Evolutionary conservation across 2,329 filamentous ascomycete species (phyloP).

Genomic region (Pestalotiopsis sp.): DNA sequence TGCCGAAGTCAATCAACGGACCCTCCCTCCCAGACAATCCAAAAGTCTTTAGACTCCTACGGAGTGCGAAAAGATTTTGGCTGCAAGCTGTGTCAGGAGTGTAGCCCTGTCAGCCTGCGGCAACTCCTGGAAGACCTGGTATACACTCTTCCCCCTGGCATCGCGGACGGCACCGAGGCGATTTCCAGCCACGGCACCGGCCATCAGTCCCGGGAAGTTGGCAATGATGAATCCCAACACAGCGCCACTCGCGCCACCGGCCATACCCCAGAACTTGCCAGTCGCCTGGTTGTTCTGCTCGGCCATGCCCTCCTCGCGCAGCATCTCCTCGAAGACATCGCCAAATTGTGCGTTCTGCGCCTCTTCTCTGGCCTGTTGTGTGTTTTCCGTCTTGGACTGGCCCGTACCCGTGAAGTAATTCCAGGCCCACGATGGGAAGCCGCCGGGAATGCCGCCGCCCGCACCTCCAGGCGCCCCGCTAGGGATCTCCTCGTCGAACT

Average conservation of each 20-base stretch:
- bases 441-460: slow-evolving; percentile 33
- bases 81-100: slow-evolving; percentile 81
- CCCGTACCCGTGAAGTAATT: slow-evolving; percentile 53
- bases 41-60: slow-evolving; percentile 53
- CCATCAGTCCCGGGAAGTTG: slow-evolving; percentile 86
- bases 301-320: slow-evolving; percentile 82
- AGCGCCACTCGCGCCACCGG: slow-evolving; percentile 85
- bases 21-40: too few relatives aligned
- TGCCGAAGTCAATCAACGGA: neutral
- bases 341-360: slow-evolving; percentile 82
- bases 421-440: slow-evolving; percentile 74
- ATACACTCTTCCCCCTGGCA: slow-evolving; percentile 92
- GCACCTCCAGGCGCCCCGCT: slow-evolving; percentile 45
- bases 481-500: slow-evolving; percentile 41
- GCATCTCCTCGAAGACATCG: slow-evolving; percentile 88
- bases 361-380: slow-evolving; percentile 48
- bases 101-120: slow-evolving; percentile 81
- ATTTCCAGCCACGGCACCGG: slow-evolving; percentile 91
- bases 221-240: slow-evolving; percentile 94
- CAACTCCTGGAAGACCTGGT: slow-evolving; percentile 85
- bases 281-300: slow-evolving; percentile 67
- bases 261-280: slow-evolving; percentile 80
- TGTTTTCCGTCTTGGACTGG: slow-evolving; percentile 35
- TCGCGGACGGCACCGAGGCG: slow-evolving; percentile 88
- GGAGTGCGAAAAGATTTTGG: slow-evolving; percentile 82